Base-by-base conservation (phyloP, 345 rosid genomes). In the Sisymbrium irio region DNA sequence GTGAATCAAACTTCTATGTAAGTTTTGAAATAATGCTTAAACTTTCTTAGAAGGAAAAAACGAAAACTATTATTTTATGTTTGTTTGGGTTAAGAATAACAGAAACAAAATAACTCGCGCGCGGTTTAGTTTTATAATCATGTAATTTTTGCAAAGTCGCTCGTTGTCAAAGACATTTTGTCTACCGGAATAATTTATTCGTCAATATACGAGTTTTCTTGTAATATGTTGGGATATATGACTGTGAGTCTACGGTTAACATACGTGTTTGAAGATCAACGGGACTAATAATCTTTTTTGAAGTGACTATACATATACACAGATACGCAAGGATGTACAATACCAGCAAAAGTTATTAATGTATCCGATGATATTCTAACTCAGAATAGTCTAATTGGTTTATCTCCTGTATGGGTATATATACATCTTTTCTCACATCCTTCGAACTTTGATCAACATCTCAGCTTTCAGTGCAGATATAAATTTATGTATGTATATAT, bases 361-460 rank as follows among this genome's bases (percentile, higher is more conserved):
- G 15, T 40, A 53, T 69, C 42, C 20, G 25, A 57, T 9, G 17
- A 57, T 32, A 44, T 12, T 32, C 19, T 8, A 14, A 9, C 6
- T 36, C 2, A 62, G 7, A 44, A 20, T 11, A 46, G 5, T 12
- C 9, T 17, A 44, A 66, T 22, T 47, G n/a, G n/a, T n/a, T 18
- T 11, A 25, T 73, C 27, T 64, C 32, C 33, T 74, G 68, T 59
- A 75, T 75, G 68, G 68, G 62, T 44, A 10, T 14, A 36, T 7
- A 1, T 51, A 53, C 58, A 36, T 66, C 58, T 55, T 13, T 58
- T 11, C 39, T 53, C 47, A 13, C 63, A 61, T 61, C 8, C 47
- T 41, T 33, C 41, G 44, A 68, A 68, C 62, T 32, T 75, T 46
- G n/a, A 46, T 68, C 69, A 49, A 49, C 39, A 30, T 66, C 27